phyloP scores from a whole-genome alignment of 176 grass and related monocot genomes.

The Olyra latifolia region DNA sequence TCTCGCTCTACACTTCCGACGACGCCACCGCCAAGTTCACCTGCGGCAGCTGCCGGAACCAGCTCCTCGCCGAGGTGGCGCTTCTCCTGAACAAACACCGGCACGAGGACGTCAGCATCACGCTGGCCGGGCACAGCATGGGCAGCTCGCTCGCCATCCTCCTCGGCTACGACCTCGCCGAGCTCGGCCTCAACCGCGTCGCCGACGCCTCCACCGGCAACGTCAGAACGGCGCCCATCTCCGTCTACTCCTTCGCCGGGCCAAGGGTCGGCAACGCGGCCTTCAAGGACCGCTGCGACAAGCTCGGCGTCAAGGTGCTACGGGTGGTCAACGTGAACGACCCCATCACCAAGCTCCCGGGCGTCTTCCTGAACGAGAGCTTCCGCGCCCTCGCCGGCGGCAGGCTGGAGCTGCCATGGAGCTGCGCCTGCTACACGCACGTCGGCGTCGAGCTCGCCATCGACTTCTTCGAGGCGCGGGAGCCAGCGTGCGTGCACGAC shows the following conservation, averaged over 20 bases:
- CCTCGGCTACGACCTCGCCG: not conserved
- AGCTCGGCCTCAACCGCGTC: conserved; percentile 11
- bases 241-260: conserved; percentile 65
- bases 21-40: not conserved
- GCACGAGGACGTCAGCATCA: not conserved
- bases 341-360: conserved; percentile 52
- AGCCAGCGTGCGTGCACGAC: conserved; percentile 53
- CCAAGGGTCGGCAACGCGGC: conserved; percentile 56
- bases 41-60: not conserved
- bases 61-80: not conserved
- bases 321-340: conserved; percentile 52
- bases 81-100: not conserved
- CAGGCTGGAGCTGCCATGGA: conserved; percentile 4
- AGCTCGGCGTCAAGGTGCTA: conserved; percentile 61
- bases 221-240: conserved; percentile 26
- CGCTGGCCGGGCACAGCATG: not conserved
- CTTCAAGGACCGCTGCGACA: conserved; percentile 57
- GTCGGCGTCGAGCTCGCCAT: conserved; percentile 61
- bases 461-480: conserved; percentile 45
- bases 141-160: not conserved
- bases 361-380: conserved; percentile 55
- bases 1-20: not conserved
- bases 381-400: not conserved
- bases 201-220: too few species aligned
- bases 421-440: conserved; percentile 44